Conservation (phyloP, 2,329 filamentous ascomycete genomes). For the Epichloe scottii region DNA sequence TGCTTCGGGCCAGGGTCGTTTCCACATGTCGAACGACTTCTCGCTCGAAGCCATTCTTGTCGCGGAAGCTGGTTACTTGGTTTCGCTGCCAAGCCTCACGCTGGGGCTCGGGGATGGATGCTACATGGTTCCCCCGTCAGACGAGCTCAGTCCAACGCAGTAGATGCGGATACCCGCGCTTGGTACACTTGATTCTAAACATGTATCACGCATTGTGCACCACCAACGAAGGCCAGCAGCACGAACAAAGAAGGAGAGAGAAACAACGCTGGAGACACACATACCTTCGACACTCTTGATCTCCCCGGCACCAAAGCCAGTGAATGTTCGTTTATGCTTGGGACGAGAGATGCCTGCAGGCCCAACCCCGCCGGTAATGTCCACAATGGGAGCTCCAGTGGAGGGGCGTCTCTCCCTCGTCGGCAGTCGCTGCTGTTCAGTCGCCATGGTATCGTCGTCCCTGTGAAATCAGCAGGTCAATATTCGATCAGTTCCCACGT, state of each 20-base stretch:
- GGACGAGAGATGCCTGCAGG: constrained; percentile 75
- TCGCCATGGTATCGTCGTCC: constrained; percentile 17
- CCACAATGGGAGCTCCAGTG: constrained; percentile 68
- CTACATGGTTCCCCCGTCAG: constrained; percentile 22
- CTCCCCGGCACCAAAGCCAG: constrained; percentile 78
- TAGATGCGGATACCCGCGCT: background rate
- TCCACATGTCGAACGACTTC: constrained; percentile 92
- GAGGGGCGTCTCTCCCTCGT: constrained; percentile 70
- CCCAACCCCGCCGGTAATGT: constrained; percentile 76
- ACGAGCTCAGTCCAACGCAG: background rate
- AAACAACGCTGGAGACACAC: constrained; percentile 7
- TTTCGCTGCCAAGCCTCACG: constrained; percentile 64
- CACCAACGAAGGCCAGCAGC: background rate
- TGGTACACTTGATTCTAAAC: background rate
- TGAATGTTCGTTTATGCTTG: constrained; percentile 96
- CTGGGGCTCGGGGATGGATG: constrained; percentile 76
- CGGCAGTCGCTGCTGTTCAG: constrained; percentile 28
- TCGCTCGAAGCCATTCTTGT: constrained; percentile 71
- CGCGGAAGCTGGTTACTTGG: constrained; percentile 55
- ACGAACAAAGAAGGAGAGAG: background rate
- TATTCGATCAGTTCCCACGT: background rate
- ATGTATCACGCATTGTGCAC: background rate
- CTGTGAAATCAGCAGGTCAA: background rate
- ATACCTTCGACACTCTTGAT: constrained; percentile 88
- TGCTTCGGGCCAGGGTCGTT: constrained; percentile 85